These are phyloP conservation scores for Metarhizium anisopliae DNA, from an alignment of 2,329 filamentous ascomycete species.

Conservation along the genomic window DNA sequence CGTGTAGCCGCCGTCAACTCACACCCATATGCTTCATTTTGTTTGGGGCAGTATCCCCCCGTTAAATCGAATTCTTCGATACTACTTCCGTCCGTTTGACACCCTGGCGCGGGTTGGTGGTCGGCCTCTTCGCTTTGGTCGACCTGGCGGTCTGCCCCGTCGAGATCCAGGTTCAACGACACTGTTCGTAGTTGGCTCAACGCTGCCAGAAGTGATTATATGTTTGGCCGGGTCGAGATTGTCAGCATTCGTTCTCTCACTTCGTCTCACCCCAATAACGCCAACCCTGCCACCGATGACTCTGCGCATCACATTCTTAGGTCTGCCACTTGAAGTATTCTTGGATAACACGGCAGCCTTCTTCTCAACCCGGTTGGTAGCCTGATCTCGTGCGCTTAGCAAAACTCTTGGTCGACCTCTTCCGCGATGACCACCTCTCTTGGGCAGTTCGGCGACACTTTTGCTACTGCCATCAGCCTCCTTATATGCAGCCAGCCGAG, in stretches of 20 bases:
- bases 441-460: neutral
- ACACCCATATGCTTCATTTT: no score
- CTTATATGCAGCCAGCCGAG: neutral
- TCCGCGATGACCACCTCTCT: neutral
- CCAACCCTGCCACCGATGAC: neutral
- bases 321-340: neutral
- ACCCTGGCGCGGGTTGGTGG: neutral
- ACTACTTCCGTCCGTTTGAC: neutral
- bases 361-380: neutral
- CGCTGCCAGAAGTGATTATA: neutral
- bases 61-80: neutral
- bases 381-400: neutral
- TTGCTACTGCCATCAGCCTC: neutral
- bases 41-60: neutral
- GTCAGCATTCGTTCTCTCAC: neutral
- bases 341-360: neutral
- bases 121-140: neutral
- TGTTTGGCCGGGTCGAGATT: neutral
- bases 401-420: neutral
- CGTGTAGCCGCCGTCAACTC: no score
- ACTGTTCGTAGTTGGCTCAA: neutral
- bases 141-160: neutral
- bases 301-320: neutral
- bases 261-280: neutral
- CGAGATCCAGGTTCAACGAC: neutral